Percentiles rank a stretch among this genome's conserved stretches.
Evolutionary conservation across 2,329 filamentous ascomycete genomes (phyloP).

Genomic region (Colletotrichum plurivorum): DNA sequence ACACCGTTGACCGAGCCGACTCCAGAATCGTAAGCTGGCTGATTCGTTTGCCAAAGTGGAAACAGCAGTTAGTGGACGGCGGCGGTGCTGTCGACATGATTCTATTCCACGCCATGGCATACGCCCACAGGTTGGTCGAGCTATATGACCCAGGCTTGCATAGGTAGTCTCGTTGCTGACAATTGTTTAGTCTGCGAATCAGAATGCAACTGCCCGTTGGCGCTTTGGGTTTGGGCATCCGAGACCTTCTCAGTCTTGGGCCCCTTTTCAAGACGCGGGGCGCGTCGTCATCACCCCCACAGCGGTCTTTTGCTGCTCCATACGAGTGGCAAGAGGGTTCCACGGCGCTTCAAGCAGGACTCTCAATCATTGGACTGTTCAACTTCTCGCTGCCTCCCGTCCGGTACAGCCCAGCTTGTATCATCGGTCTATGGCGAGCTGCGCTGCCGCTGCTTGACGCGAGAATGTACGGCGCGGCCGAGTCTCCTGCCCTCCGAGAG

Average conservation of each 20-base stretch:
- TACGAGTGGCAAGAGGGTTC: slow-evolving; percentile 32
- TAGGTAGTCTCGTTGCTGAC: background rate
- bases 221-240: slow-evolving; percentile 33
- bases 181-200: slow-evolving; percentile 16
- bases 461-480: slow-evolving; percentile 50
- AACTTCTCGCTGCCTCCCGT: slow-evolving; percentile 48
- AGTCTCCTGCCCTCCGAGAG: slow-evolving; percentile 49
- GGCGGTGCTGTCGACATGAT: slow-evolving; percentile 54
- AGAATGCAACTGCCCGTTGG: slow-evolving; percentile 45
- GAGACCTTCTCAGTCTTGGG: slow-evolving; percentile 27
- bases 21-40: slow-evolving; percentile 55
- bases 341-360: slow-evolving; percentile 48
- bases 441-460: slow-evolving; percentile 51
- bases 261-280: slow-evolving; percentile 32
- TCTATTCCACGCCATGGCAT: slow-evolving; percentile 52
- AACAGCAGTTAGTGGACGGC: slow-evolving; percentile 54
- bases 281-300: background rate
- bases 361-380: slow-evolving; percentile 50
- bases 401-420: slow-evolving; percentile 46
- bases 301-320: background rate
- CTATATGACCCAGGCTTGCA: background rate
- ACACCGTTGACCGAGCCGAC: slow-evolving; percentile 51
- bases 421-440: slow-evolving; percentile 44
- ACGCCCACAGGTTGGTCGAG: slow-evolving; percentile 53
- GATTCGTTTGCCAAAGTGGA: slow-evolving; percentile 55